Percentiles rank a stretch among this genome's conserved stretches.
These are phyloP conservation scores for Begonia masoniana DNA, from an alignment of 306 rosid species.

Conservation along the genomic window DNA sequence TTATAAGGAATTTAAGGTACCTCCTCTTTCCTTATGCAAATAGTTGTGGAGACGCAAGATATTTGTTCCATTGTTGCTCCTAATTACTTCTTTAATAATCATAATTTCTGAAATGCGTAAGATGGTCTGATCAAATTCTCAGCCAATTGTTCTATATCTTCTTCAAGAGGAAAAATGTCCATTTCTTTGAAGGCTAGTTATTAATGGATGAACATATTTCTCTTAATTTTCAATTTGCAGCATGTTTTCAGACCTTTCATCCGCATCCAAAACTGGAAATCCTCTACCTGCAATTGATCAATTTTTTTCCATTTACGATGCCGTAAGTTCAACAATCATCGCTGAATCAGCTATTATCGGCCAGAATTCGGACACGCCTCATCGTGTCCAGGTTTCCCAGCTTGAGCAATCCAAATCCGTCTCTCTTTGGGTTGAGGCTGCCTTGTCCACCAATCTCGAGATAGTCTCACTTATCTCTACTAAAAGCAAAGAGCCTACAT, in stretches of 20 bases:
- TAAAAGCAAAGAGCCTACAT: conserved; percentile 21
- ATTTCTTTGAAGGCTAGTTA: too few relatives aligned
- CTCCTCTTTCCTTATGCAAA: not conserved
- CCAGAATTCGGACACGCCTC: too few relatives aligned
- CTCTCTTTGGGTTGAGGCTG: conserved; percentile 96
- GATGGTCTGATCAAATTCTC: too few relatives aligned
- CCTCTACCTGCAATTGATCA: conserved; percentile 72
- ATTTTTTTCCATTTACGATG: conserved; percentile 48
- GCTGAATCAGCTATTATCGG: conserved; percentile 13
- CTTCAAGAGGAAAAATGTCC: too few relatives aligned
- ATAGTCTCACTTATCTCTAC: conserved; percentile 59
- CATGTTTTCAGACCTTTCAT: conserved; percentile 93
- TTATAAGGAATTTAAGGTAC: conserved; percentile 79
- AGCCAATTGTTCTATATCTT: too few relatives aligned
- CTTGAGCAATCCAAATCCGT: conserved; percentile 45
- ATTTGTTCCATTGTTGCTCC: too few relatives aligned
- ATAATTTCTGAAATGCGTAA: too few relatives aligned
- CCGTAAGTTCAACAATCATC: conserved; percentile 24
- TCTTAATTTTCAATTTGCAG: conserved; percentile 17
- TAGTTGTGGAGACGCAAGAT: too few relatives aligned
- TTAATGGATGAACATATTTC: too few relatives aligned
- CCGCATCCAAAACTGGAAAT: conserved; percentile 52
- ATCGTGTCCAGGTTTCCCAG: conserved; percentile 7
- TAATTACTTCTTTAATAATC: too few relatives aligned
- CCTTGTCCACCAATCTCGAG: conserved; percentile 84